Evolutionary conservation across 2,329 filamentous ascomycete species (phyloP), one percentile per base, ranked within the genome.

Genomic region (Macrophomina phaseolina): DNA sequence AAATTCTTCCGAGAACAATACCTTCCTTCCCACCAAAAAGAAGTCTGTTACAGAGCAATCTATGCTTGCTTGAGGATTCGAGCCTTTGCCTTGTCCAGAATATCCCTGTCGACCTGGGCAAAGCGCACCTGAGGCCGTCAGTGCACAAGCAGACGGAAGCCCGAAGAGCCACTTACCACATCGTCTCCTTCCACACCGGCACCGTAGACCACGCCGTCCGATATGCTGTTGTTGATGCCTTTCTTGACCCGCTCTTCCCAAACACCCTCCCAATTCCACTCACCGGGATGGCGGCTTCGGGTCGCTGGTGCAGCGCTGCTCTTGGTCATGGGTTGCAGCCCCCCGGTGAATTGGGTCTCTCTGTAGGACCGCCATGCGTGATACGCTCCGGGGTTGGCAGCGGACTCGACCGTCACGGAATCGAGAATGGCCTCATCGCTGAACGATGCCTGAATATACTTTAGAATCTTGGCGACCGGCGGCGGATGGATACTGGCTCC

Each of bases 221-320:
- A 91, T 60, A 93, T 80, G 73, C 93, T 97, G 9, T 86, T 85
- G 61, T 90, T 86, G 51, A 97, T 87, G 18, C 91, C 91, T 77
- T 90, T 91, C 78, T 88, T 90, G 0, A 97, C 94, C 65, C 94
- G 86, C 70, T 94, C 90, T 76, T 96, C 92, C 94, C 94, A 99
- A 0, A 98, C 94, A 0, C 94, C 94, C 73, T 97, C 93, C 94
- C 94, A 98, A 75, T 97, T 97, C 94, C 94, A 98, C 73, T 97
- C 91, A 6, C 91, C 91, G 0, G 93, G 93, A 60, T 86, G 83
- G 68, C 89, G 81, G 68, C 80, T 86, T 81, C 81, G 79, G 73
- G 78, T 85, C 72, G 72, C 77, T 9, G 75, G 58, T 14, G 52
- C 32, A n/a, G 8, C 40, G 30, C 18, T 46, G n/a, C 28, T 30